Evolutionary conservation across 805 yeast genomes (phyloP), one percentile per base, ranked within the genome.

Genomic region (Ogataea henricii): DNA sequence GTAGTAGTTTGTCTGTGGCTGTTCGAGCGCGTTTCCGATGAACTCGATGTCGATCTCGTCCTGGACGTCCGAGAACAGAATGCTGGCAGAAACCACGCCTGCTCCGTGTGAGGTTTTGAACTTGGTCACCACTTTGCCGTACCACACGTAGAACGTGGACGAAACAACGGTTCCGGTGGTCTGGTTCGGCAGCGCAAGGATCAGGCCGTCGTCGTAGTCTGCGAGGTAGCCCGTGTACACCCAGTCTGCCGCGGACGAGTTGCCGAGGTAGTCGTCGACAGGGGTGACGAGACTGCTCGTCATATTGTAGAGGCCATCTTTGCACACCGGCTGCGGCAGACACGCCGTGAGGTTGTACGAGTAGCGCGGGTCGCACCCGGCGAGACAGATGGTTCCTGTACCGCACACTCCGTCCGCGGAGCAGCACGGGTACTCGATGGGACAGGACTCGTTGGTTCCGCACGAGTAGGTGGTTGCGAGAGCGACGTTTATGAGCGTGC

Each of bases 21-120:
- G 64, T 26, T 76, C 74, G 60, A 87, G 68, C 60, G 86, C 80
- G 60, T 78, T 78, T 49, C 98, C 98, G 53, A 89, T 85, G 57
- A 82, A 85, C 72, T 91, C 97, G 62, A 69, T 83, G 77, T 91
- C 97, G 59, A 90, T 78, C 76, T 91, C 97, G 72, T 90, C 97
- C 74, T 87, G 82, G 35, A 85, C 89, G 63, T 87, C 87, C 6
- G 96, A 87, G 67, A 81, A 85, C 44, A 89, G 66, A 67, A 90
- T 89, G 60, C 83, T 81, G 25, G 96, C 91, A 13, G 95, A 77
- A 49, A 90, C 78, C 30, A 90, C 96, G 74, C 97, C 97, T 8
- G 68, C 74, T 32, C 76, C 77, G 62, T 81, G 87, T 1, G 96
- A 86, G 0, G 92, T 73, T 71, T 85, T 89, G 60, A 89, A 60